Evolutionary conservation across 164 flowering plant genomes (phyloP), one percentile per base, ranked within the genome.

Genomic region (Vitis labrusca): DNA sequence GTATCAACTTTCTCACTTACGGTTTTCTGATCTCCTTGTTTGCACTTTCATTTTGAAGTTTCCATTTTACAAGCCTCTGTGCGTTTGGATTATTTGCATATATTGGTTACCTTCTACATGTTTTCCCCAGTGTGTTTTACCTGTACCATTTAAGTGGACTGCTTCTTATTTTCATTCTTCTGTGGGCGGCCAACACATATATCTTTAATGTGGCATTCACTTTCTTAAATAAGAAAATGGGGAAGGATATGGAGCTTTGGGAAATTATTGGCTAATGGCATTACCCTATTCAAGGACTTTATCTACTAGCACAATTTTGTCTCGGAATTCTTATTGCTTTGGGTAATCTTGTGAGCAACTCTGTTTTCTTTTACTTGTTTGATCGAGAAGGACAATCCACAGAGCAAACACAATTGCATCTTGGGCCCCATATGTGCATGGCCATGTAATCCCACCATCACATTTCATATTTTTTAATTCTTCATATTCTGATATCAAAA

Each of bases 201-300:
- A 76, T 91, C 63, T 91, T 91, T 83, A 91, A 91, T 70, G 86
- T 91, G 79, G 91, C 88, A 73, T 90, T 84, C 78, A 71, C 89
- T 9, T 77, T 82, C 69, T 73, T 85, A 15, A 85, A 85, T 65
- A 80, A 81, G 77, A 19, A 85, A 67, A 64, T 84, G 54, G 74
- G 76, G 67, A 84, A 88, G 92, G 94, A 19, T 19, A 19, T 19
- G 19, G 19, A 19, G 19, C 19, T 19, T 17, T 91, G 97, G 97
- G 97, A 91, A 80, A 85, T 85, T 67, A 65, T 90, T 74, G 97
- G 97, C 15, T 75, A 90, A 64, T 90, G 97, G 94, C 97, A 88
- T 80, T 91, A 91, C 66, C 81, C 91, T 11, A 82, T 86, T 61
- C 93, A 94, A 37, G 94, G 93, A 70, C 79, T 83, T 71, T 91